A percentile compares a stretch with the other conserved stretches of the same genome.
These are phyloP conservation scores for Umbelopsis sp. DNA, from an alignment of 192 early-diverging fungal species.

Conservation along the genomic window DNA sequence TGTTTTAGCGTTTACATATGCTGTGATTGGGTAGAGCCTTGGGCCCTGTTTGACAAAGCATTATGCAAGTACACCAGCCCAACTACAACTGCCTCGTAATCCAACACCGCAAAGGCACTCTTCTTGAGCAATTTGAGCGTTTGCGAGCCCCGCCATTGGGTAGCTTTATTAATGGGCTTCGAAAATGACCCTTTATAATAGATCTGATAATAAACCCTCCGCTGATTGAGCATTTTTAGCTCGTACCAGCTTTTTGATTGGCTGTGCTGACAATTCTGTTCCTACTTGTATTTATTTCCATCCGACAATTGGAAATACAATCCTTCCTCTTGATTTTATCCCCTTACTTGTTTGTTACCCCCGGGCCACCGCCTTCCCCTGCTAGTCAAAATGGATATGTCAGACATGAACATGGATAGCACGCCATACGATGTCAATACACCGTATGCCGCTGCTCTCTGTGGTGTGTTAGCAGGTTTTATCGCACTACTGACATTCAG, in stretches of 20 bases:
- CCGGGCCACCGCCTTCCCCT: neutral
- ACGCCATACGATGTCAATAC: constrained; percentile 22
- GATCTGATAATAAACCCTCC: neutral
- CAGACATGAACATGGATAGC: constrained; percentile 9
- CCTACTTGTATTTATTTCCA: neutral
- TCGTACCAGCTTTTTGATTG: neutral
- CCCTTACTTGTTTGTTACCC: neutral
- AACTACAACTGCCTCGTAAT: neutral
- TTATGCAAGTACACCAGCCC: neutral
- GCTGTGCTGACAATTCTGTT: neutral
- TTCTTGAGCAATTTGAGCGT: constrained; percentile 9
- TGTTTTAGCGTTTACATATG: neutral
- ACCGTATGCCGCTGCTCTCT: neutral
- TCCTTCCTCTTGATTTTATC: neutral
- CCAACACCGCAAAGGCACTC: neutral
- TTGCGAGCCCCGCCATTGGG: neutral
- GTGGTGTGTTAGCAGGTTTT: constrained; percentile 23
- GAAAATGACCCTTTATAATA: too few species aligned
- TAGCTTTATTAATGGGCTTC: too few species aligned
- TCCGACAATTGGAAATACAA: neutral
- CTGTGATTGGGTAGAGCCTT: neutral
- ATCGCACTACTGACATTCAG: constrained; percentile 13
- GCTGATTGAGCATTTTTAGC: neutral
- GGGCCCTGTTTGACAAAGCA: neutral
- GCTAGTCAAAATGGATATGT: constrained; percentile 7